Percentiles rank a stretch among this genome's conserved stretches.
Evolutionary conservation across 495 filamentous ascomycete genomes (phyloP).

Genomic region (Talaromyces proteolyticus): DNA sequence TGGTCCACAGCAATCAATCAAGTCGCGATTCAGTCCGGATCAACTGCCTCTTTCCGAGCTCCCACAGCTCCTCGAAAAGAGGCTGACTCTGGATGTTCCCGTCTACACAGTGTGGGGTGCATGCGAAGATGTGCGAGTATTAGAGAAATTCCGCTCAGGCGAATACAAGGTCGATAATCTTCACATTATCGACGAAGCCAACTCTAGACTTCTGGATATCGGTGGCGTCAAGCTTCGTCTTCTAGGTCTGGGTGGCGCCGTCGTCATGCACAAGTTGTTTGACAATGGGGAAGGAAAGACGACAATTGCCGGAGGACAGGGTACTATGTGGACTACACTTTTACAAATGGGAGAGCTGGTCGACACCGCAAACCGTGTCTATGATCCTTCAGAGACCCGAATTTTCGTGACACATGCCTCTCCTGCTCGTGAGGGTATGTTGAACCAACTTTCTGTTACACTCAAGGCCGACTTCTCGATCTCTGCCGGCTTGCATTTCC

Average conservation of each 20-base stretch:
- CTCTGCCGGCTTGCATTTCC: slow-evolving; percentile 96
- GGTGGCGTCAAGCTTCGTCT: slow-evolving; percentile 95
- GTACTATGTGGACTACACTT: slow-evolving; percentile 99
- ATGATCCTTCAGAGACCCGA: slow-evolving; percentile 97
- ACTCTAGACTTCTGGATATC: slow-evolving; percentile 87
- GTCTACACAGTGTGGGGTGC: slow-evolving; percentile 99
- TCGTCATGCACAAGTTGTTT: slow-evolving; percentile 99
- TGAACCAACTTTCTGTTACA: slow-evolving; percentile 96
- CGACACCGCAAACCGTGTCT: slow-evolving; percentile 96
- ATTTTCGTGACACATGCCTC: slow-evolving; percentile 97
- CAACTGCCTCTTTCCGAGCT: slow-evolving; percentile 95
- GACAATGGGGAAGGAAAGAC: slow-evolving; percentile 98
- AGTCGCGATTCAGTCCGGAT: slow-evolving; percentile 70
- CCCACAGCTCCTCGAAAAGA: slow-evolving; percentile 82
- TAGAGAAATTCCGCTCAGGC: slow-evolving; percentile 96
- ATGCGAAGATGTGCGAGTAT: slow-evolving; percentile 94
- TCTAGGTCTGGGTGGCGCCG: slow-evolving; percentile 88
- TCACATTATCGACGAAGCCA: slow-evolving; percentile 96
- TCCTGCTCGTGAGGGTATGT: slow-evolving; percentile 89
- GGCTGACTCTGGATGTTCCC: slow-evolving; percentile 84
- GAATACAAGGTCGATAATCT: slow-evolving; percentile 98
- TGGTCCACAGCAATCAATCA: slow-evolving; percentile 59
- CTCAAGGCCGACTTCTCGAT: slow-evolving; percentile 98
- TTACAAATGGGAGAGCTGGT: slow-evolving; percentile 98
- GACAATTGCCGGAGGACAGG: slow-evolving; percentile 96